A percentile compares a stretch with the other conserved stretches of the same genome.
Conservation (phyloP, 1,284 basidiomycete genomes). For the Ganoderma leucocontextum region DNA sequence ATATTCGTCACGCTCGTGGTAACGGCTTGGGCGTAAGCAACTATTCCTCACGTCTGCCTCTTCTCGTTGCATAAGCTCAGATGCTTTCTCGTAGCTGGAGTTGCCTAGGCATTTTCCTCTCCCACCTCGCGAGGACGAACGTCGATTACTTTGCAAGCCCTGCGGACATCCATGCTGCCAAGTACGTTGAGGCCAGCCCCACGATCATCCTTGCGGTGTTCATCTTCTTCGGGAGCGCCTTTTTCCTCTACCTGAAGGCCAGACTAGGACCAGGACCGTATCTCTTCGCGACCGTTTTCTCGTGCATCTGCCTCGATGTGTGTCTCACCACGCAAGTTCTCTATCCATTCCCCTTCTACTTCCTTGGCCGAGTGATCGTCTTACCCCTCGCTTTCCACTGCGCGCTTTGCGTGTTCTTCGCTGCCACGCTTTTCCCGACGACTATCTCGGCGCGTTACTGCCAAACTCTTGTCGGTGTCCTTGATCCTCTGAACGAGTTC, state of each 20-base stretch:
- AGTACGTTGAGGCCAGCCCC: conserved; percentile 69
- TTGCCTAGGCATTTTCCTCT: conserved; percentile 71
- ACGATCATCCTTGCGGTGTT: conserved; percentile 71
- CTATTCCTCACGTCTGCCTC: not conserved
- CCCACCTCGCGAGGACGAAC: conserved; percentile 63
- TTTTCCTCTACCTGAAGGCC: conserved; percentile 73
- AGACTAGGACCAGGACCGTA: conserved; percentile 73
- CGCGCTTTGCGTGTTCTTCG: conserved; percentile 61
- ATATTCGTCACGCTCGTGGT: conserved; percentile 63
- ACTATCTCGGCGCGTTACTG: conserved; percentile 74
- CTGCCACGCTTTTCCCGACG: conserved; percentile 70
- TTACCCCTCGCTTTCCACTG: conserved; percentile 72
- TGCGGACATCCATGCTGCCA: conserved; percentile 51
- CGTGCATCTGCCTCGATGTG: conserved; percentile 68
- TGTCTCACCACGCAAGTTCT: conserved; percentile 65
- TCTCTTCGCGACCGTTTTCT: conserved; percentile 64
- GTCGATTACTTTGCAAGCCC: conserved; percentile 51
- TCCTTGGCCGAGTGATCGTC: conserved; percentile 59
- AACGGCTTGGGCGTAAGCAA: conserved; percentile 70
- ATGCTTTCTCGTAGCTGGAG: conserved; percentile 57
- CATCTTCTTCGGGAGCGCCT: conserved; percentile 67
- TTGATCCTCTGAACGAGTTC: conserved; percentile 59
- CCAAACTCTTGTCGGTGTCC: conserved; percentile 56
- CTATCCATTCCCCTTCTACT: conserved; percentile 75
- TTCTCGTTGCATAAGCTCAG: not conserved